phyloP scores from a whole-genome alignment of 2,329 filamentous ascomycete genomes.

The Neofusicoccum cordaticola region DNA sequence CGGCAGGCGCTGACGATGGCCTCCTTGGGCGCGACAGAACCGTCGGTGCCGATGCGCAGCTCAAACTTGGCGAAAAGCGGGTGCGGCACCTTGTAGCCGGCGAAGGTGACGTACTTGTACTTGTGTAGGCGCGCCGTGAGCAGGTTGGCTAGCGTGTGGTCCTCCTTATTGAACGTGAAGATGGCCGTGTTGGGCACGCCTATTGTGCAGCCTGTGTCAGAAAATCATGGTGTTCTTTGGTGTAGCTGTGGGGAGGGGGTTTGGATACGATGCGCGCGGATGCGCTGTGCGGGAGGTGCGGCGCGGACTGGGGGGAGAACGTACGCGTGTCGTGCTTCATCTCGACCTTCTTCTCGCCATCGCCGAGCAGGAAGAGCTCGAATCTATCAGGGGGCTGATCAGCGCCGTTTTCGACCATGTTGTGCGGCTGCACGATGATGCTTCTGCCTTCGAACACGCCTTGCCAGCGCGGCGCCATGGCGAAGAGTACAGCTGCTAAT shows the following conservation, averaged over 20 bases:
- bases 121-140: conserved; percentile 81
- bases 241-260: background rate
- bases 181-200: conserved; percentile 93
- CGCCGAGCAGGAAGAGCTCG: conserved; percentile 84
- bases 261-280: background rate
- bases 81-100: conserved; percentile 74
- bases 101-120: conserved; percentile 80
- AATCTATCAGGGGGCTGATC: conserved; percentile 58
- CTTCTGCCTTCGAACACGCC: too few relatives aligned
- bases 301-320: conserved; percentile 32
- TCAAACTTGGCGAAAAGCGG: conserved; percentile 52
- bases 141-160: conserved; percentile 92
- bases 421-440: background rate
- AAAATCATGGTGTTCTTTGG: background rate
- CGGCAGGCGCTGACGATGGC: conserved; percentile 78
- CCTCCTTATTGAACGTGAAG: conserved; percentile 94
- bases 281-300: background rate
- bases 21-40: conserved; percentile 81
- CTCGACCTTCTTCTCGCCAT: conserved; percentile 91
- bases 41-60: conserved; percentile 89
- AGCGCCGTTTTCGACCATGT: conserved; percentile 4
- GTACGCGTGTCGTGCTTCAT: conserved; percentile 84
- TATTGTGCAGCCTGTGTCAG: conserved; percentile 34
- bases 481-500: background rate
- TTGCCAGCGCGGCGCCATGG: too few relatives aligned